These are phyloP conservation scores for Nakazawaea ambrosiae DNA, from an alignment of 805 yeast genomes.

Conservation along the genomic window DNA sequence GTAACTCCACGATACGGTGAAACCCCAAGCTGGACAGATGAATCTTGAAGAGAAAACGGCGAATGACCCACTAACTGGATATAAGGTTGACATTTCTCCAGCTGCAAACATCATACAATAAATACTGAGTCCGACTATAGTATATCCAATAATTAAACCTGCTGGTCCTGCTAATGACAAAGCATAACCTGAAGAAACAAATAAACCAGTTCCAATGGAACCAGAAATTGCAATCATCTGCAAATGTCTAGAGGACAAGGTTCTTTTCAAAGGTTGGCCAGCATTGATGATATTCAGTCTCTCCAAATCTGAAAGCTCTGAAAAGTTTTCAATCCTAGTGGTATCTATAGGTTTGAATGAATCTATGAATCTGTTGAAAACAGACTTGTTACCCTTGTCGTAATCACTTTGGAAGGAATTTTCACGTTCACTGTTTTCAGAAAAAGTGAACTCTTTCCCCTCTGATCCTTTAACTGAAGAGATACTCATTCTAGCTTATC, in stretches of 20 bases:
- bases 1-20: slow-evolving; percentile 55
- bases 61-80: slow-evolving; percentile 61
- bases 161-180: slow-evolving; percentile 59
- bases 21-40: slow-evolving; percentile 55
- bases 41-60: slow-evolving; percentile 51
- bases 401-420: too few relatives aligned
- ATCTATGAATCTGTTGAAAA: too few relatives aligned
- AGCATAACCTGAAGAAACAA: slow-evolving; percentile 58
- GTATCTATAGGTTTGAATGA: too few relatives aligned
- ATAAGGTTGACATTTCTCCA: slow-evolving; percentile 53
- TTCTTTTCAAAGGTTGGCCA: neutral
- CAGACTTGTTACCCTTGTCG: too few relatives aligned
- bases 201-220: slow-evolving; percentile 61
- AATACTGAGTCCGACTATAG: slow-evolving; percentile 46
- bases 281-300: neutral
- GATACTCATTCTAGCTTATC: too few relatives aligned
- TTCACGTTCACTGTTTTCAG: too few relatives aligned
- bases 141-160: slow-evolving; percentile 48
- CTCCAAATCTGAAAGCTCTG: neutral
- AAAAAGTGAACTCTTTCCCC: too few relatives aligned
- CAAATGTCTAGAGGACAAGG: slow-evolving; percentile 34
- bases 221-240: slow-evolving; percentile 67
- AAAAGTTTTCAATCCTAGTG: too few relatives aligned
- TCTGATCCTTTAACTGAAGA: too few relatives aligned
- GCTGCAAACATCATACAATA: slow-evolving; percentile 53